Conservation (phyloP, 495 filamentous ascomycete genomes). For the Xylaria telfairii region DNA sequence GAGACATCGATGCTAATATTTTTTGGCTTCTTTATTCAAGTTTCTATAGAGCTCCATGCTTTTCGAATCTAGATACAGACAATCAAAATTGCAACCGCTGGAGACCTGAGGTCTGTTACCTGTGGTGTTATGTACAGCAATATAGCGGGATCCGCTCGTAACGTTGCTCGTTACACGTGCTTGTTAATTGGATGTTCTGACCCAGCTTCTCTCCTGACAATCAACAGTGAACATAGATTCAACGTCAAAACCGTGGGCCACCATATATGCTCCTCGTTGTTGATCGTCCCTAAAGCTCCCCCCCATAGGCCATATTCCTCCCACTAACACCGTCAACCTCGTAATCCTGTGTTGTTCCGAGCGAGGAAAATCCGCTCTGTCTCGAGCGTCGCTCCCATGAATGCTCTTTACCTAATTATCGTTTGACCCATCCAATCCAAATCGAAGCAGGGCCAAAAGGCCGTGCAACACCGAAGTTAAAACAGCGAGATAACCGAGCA, state of each 20-base stretch:
- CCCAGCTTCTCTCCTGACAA: background rate
- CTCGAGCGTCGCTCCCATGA: background rate
- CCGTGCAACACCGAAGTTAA: conserved; percentile 15
- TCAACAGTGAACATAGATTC: conserved; percentile 1
- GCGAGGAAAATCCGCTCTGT: background rate
- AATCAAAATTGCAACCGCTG: conserved; percentile 8
- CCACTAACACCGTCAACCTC: conserved; percentile 11
- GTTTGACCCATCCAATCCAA: background rate
- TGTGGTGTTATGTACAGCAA: background rate
- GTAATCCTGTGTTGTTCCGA: background rate
- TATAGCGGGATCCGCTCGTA: background rate
- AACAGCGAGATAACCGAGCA: conserved; percentile 27
- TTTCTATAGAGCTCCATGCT: conserved; percentile 1
- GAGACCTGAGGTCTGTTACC: background rate
- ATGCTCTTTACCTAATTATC: background rate
- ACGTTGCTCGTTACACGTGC: background rate
- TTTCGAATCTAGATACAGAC: conserved; percentile 8
- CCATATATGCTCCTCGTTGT: background rate
- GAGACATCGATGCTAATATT: background rate
- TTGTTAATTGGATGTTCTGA: background rate
- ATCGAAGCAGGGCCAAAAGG: conserved; percentile 11
- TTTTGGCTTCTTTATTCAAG: background rate
- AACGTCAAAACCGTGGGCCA: background rate
- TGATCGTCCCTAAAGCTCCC: background rate
- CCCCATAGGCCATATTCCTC: background rate